Base-by-base conservation (phyloP, 306 rosid genomes). In the Glycine tomentella region DNA sequence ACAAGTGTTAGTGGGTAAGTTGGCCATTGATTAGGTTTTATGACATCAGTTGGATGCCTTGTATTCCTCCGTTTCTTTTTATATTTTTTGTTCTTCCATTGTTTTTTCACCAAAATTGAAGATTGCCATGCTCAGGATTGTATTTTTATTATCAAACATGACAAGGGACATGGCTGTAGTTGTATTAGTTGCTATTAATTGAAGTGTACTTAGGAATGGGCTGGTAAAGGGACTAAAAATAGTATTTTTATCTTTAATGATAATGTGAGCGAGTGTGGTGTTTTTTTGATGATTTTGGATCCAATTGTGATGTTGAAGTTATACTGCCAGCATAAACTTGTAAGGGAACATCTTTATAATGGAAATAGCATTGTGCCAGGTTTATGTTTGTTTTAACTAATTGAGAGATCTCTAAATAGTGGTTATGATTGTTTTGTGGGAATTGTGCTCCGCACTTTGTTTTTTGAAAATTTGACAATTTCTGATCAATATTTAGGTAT, bases 1-100 rank as follows among this genome's bases (percentile, higher is more conserved):
- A 96, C 99, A 49, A 96, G 99, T 87, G 99, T 96, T 42, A 96
- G 99, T 70, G 99, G 99, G 99, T 96, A 90, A 79, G 97, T 81
- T 48, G 11, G 44, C 67, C 76, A 45, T 38, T 7, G 34, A 52
- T 59, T 31, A 53, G 65, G 10, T 31, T 76, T 77, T 15, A 67
- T 63, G 72, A 49, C 33, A 74, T 66, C 65, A 79, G 53, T 53
- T 69, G 38, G 33, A 17, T 75, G 34, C 42, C 13, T 14, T 71
- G 44, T 38, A 7, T 64, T 56, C 52, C 14, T 4, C 44, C 3
- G 12, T 48, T 36, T 48, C 6, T 14, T 12, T 48, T 67, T 9
- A 11, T 38, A 8, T 11, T 46, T 8, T 4, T 64, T 1, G 4
- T 20, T 53, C n/a, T 61, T 48, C 6, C n/a, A 2, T 20, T 42